Conservation (phyloP, 2,329 filamentous ascomycete species). For the Colletotrichum gigasporum region DNA sequence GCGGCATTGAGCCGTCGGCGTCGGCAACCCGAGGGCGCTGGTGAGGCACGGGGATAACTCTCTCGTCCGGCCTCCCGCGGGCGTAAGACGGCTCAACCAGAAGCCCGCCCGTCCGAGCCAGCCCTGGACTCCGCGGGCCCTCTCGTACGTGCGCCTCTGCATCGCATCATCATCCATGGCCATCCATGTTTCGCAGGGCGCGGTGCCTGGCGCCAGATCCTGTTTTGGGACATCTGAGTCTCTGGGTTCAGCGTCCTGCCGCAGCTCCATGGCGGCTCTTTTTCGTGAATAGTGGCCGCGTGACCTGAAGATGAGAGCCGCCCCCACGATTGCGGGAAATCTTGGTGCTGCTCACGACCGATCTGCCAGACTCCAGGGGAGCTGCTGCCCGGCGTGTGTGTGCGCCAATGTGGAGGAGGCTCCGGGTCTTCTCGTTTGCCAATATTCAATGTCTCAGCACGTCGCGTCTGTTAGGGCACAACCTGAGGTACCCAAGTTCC, state of each 20-base stretch:
- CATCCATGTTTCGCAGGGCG: slow-evolving; percentile 5
- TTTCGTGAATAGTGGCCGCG: slow-evolving; percentile 27
- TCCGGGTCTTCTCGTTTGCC: background rate
- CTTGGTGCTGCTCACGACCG: background rate
- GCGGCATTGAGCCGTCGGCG: slow-evolving; percentile 10
- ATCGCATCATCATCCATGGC: background rate
- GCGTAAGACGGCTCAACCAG: slow-evolving; percentile 25
- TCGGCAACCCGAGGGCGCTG: background rate
- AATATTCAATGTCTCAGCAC: slow-evolving; percentile 17
- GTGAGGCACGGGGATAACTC: slow-evolving; percentile 10
- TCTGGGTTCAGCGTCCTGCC: slow-evolving; percentile 7
- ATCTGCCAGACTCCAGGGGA: background rate
- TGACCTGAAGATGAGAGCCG: slow-evolving; percentile 12
- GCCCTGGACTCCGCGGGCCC: background rate
- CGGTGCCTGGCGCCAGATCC: slow-evolving; percentile 11
- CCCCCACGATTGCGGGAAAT: slow-evolving; percentile 15
- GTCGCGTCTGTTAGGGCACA: slow-evolving; percentile 20
- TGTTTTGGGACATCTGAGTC: slow-evolving; percentile 1
- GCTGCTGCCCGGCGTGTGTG: background rate
- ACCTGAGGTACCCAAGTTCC: background rate
- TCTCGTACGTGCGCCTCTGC: background rate
- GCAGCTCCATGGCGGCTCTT: slow-evolving; percentile 26
- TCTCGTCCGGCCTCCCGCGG: slow-evolving; percentile 2
- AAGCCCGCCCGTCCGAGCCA: slow-evolving; percentile 18
- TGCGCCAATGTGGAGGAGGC: slow-evolving; percentile 9